Conservation (phyloP, 139 green algal genomes). For the Cymbomonas tetramitiformis region DNA sequence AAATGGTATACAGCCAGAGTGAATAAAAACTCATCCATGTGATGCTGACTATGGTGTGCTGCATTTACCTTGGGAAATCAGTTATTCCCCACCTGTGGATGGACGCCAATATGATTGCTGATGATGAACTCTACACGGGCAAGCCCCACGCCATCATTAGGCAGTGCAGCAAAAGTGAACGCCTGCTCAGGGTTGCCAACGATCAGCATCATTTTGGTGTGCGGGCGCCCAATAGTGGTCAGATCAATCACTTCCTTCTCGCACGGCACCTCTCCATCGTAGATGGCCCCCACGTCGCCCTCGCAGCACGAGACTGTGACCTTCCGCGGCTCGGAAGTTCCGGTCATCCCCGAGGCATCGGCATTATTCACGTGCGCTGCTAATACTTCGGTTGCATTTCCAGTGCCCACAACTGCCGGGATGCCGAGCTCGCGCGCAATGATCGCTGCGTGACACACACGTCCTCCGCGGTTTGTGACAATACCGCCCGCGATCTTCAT, state of each 20-base stretch:
- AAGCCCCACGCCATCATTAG: slow-evolving; percentile 15
- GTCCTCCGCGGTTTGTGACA: slow-evolving; percentile 17
- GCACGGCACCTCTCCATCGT: background rate
- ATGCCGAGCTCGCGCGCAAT: slow-evolving; percentile 17
- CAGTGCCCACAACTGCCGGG: slow-evolving; percentile 6
- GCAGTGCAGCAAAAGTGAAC: background rate
- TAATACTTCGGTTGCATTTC: too few species aligned
- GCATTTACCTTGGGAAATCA: too few species aligned
- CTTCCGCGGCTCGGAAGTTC: background rate
- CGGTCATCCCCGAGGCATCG: background rate
- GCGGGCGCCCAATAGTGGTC: background rate
- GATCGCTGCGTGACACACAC: slow-evolving; percentile 18
- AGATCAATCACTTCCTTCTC: background rate
- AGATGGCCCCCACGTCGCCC: slow-evolving; percentile 8
- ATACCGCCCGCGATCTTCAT: slow-evolving; percentile 15
- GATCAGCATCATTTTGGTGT: slow-evolving; percentile 14
- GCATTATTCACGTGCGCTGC: too few species aligned
- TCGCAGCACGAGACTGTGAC: slow-evolving; percentile 3
- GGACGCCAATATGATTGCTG: slow-evolving; percentile 3
- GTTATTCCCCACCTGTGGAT: too few species aligned
- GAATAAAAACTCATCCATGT: too few species aligned
- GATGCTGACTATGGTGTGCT: too few species aligned
- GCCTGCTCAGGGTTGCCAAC: slow-evolving; percentile 2
- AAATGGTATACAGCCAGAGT: too few species aligned
- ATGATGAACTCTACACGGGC: slow-evolving; percentile 20